Evolutionary conservation across 2,329 filamentous ascomycete species (phyloP).

Genomic region (Thelonectria rubi): DNA sequence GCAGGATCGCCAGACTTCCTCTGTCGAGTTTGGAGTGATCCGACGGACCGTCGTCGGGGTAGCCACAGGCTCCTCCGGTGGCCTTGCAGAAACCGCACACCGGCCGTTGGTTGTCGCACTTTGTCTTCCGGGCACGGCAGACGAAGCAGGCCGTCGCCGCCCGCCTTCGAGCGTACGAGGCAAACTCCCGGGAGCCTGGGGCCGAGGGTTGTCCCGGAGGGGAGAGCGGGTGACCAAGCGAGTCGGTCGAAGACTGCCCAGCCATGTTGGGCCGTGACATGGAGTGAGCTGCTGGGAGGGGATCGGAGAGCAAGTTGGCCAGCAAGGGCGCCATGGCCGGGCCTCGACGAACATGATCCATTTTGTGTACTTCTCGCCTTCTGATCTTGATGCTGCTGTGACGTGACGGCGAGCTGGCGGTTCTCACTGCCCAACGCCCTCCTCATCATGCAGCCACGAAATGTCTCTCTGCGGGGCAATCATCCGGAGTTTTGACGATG

Average conservation of each 20-base stretch:
- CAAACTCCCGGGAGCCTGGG: conserved; percentile 16
- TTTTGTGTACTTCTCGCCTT: conserved; percentile 13
- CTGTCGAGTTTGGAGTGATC: conserved; percentile 34
- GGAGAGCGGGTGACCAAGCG: not conserved
- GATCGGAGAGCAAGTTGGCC: conserved; percentile 28
- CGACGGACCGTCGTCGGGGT: conserved; percentile 28
- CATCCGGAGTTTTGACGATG: not conserved
- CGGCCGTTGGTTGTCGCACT: conserved; percentile 33
- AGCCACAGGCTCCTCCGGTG: conserved; percentile 31
- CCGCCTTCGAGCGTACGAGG: conserved; percentile 21
- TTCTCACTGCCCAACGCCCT: not conserved
- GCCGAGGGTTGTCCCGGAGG: not conserved
- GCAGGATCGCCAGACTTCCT: conserved; percentile 33
- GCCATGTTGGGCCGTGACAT: conserved; percentile 3
- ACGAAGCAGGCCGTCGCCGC: conserved; percentile 25
- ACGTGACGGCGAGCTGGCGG: not conserved
- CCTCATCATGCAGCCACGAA: conserved; percentile 10
- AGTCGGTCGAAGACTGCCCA: not conserved
- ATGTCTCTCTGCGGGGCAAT: conserved; percentile 13
- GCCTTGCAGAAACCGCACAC: conserved; percentile 33
- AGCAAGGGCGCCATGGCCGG: conserved; percentile 26
- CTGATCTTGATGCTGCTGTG: not conserved
- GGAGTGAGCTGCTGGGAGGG: conserved; percentile 11
- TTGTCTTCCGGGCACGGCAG: conserved; percentile 32
- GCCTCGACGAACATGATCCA: conserved; percentile 17